phyloP scores from a whole-genome alignment of 805 yeast genomes.

The Starmerella gropengiesseri region DNA sequence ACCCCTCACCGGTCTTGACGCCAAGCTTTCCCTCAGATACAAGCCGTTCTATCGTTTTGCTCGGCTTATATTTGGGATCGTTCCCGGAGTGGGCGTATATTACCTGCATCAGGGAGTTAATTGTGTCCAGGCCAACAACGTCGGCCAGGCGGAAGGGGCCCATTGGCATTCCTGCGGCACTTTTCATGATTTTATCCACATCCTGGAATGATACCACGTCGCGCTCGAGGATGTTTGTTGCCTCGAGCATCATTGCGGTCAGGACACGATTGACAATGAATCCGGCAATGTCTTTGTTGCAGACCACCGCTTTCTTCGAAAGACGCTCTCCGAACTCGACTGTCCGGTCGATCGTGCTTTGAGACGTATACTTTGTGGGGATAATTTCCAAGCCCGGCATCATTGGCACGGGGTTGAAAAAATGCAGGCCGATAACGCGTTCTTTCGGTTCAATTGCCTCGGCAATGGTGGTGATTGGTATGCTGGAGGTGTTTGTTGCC shows the following conservation, averaged over 20 bases:
- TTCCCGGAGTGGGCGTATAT: constrained; percentile 31
- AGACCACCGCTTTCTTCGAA: constrained; percentile 32
- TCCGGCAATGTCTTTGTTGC: constrained; percentile 32
- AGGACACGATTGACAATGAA: constrained; percentile 35
- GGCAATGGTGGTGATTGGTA: constrained; percentile 34
- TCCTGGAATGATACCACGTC: constrained; percentile 34
- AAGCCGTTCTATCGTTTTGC: constrained; percentile 29
- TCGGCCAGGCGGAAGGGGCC: constrained; percentile 36
- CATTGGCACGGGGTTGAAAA: constrained; percentile 39
- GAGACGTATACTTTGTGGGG: constrained; percentile 33
- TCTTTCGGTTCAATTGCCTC: constrained; percentile 35
- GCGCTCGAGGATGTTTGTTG: constrained; percentile 31
- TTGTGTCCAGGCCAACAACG: constrained; percentile 36
- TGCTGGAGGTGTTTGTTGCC: constrained; percentile 36
- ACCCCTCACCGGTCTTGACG: constrained; percentile 33
- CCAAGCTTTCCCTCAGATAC: constrained; percentile 38
- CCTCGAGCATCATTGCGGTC: constrained; percentile 36
- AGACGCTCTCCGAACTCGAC: constrained; percentile 28
- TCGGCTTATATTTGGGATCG: constrained; percentile 36
- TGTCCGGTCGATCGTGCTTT: constrained; percentile 27
- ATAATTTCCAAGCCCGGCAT: constrained; percentile 36
- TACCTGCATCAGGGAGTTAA: constrained; percentile 34
- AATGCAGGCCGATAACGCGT: constrained; percentile 35
- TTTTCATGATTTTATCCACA: constrained; percentile 34
- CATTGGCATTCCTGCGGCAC: constrained; percentile 39